Percentiles rank a stretch among this genome's conserved stretches.
Conservation (phyloP, 2,329 filamentous ascomycete species). For the Ceratocystis alfenasii region DNA sequence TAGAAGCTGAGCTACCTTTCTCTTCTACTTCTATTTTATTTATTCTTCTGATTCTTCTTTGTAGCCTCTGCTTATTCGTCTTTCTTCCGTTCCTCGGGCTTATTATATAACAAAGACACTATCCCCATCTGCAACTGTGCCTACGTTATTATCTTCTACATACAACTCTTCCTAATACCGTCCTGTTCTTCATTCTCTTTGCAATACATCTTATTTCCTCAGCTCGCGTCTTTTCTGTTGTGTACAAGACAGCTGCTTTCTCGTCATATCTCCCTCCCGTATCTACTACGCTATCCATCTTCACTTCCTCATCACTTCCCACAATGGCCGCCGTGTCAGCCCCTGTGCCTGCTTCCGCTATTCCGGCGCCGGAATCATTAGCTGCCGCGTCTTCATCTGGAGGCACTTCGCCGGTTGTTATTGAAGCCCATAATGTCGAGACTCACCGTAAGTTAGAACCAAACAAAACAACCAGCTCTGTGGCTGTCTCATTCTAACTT, state of each 20-base stretch:
- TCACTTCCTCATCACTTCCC: not conserved
- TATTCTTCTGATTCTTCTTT: slow-evolving; percentile 4
- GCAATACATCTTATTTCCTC: not conserved
- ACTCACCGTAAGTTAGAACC: slow-evolving; percentile 48
- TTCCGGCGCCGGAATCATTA: not conserved
- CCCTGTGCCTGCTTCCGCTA: not conserved
- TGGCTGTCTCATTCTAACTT: not conserved
- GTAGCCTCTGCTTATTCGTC: slow-evolving; percentile 14
- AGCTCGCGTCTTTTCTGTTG: not conserved
- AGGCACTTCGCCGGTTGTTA: slow-evolving; percentile 43
- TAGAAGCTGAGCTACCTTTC: slow-evolving; percentile 12
- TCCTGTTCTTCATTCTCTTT: not conserved
- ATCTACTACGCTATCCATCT: not conserved
- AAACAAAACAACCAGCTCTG: not conserved
- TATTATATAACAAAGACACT: not conserved
- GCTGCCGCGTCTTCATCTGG: slow-evolving; percentile 2
- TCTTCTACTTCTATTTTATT: not conserved
- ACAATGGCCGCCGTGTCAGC: slow-evolving; percentile 17
- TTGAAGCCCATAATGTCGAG: slow-evolving; percentile 64
- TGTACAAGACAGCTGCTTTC: not conserved
- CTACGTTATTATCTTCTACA: not conserved
- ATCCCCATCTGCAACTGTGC: slow-evolving; percentile 17
- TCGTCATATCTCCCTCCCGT: not conserved
- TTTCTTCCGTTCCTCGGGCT: not conserved
- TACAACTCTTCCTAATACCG: slow-evolving; percentile 13